phyloP scores from a whole-genome alignment of 2,329 filamentous ascomycete species.

The Lecanicillium sp. region DNA sequence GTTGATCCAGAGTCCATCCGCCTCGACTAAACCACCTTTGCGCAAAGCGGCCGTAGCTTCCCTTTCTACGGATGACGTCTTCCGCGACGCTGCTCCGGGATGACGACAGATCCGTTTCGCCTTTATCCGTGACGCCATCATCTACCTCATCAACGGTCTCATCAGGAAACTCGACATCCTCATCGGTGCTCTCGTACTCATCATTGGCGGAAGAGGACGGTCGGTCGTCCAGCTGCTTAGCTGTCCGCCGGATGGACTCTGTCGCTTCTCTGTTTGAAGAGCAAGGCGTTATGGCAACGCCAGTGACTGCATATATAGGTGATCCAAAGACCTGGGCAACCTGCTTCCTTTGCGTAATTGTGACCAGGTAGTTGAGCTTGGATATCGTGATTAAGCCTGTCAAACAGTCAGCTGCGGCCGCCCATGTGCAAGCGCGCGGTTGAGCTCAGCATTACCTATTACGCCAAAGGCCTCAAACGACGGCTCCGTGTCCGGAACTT shows the following conservation, averaged over 20 bases:
- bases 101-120: conserved; percentile 23
- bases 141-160: conserved; percentile 36
- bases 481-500: conserved; percentile 36
- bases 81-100: conserved; percentile 64
- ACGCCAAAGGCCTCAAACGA: conserved; percentile 55
- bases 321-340: conserved; percentile 80
- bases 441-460: conserved; percentile 35
- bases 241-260: conserved; percentile 59
- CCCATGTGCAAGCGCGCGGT: conserved; percentile 2
- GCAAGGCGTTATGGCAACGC: conserved; percentile 85
- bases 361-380: conserved; percentile 73
- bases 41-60: conserved; percentile 83
- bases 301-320: conserved; percentile 79
- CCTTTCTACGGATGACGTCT: conserved; percentile 77
- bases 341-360: conserved; percentile 78
- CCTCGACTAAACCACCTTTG: conserved; percentile 84
- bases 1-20: conserved; percentile 69
- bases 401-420: conserved; percentile 7
- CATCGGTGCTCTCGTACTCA: conserved; percentile 40
- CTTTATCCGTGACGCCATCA: conserved; percentile 26
- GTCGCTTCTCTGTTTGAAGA: conserved; percentile 68
- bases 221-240: conserved; percentile 30
- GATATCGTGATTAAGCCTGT: conserved; percentile 79
- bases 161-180: conserved; percentile 29
- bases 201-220: conserved; percentile 31